Evolutionary conservation across 1,139 yeast species (phyloP), one percentile per base, ranked within the genome.

Genomic region (Pichia sp.): DNA sequence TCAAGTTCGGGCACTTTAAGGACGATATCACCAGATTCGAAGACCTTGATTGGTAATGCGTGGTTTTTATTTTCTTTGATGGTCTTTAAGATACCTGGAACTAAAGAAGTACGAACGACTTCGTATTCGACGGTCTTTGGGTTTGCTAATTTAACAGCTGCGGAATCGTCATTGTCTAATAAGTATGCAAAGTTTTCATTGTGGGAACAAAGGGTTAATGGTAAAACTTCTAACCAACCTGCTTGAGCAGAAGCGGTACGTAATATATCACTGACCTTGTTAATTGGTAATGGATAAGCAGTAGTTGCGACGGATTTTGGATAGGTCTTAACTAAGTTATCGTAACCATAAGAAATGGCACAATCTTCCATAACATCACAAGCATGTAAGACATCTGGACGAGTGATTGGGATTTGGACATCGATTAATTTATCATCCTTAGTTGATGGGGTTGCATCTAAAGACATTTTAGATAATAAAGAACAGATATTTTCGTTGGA

Each of bases 331-430:
- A 77, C 77, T 63, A 94, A 77, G 67, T 88, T 89, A 70, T 91
- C 87, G 75, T 85, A 94, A 51, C 99, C 99, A 66, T 90, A 94
- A 32, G 90, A 96, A 65, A 94, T 85, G 45, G 97, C 99, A 41
- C 91, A 96, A 68, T 94, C 99, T 70, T 94, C 99, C 96, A 94
- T 87, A 58, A 94, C 85, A 69, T 94, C 99, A 76, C 99, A 93
- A 68, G 90, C 96, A 69, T 94, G 99, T 62, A 94, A 77, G 54
- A 94, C 80, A 68, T 94, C 99, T 10, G 98, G 83, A 72, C 99
- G 84, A 40, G 99, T 93, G 59, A 89, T 83, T 57, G 99, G 99
- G 52, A 93, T 79, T 40, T 71, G 66, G 47, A 93, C 96, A 48
- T 85, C 83, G 48, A 91, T 64, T 36, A 78, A 57, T 55, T 81